phyloP scores from a whole-genome alignment of 139 green algal genomes.

The Chlorella sp. region DNA sequence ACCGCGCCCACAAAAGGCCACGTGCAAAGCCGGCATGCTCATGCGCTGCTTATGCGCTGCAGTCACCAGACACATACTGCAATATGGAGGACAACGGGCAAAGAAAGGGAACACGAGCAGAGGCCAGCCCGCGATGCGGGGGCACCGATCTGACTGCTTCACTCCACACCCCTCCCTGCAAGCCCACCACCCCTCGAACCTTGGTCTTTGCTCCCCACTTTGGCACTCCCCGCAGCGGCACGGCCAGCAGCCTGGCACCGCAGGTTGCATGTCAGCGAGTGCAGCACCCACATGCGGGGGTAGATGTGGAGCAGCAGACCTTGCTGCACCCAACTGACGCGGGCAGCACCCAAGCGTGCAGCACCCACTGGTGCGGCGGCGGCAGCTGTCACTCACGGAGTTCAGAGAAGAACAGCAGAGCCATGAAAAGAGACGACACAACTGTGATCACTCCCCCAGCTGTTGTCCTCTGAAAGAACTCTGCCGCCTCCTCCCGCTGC shows the following conservation, averaged over 20 bases:
- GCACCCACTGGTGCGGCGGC: no score
- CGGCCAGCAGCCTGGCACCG: neutral
- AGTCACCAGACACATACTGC: neutral
- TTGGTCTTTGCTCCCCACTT: no score
- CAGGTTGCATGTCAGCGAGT: no score
- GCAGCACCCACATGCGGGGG: neutral
- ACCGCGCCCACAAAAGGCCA: neutral
- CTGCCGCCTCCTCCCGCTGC: conserved; percentile 77
- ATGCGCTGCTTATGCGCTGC: no score
- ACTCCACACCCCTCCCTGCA: neutral
- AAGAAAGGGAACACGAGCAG: no score
- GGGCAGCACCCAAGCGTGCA: neutral
- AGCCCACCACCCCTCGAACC: neutral
- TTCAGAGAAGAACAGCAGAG: conserved; percentile 92
- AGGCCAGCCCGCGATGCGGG: neutral
- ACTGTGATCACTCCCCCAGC: conserved; percentile 95
- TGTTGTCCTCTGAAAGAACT: conserved; percentile 93
- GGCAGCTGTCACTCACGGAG: conserved; percentile 68
- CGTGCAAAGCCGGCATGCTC: neutral
- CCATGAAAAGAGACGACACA: conserved; percentile 86
- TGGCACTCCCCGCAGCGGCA: no score
- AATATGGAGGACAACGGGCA: neutral
- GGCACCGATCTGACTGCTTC: neutral
- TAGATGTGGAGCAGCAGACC: no score
- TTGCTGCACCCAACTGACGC: no score